A percentile compares a stretch with the other conserved stretches of the same genome.
These are phyloP conservation scores for Glomus cerebriforme DNA, from an alignment of 192 early-diverging fungal species.

Conservation along the genomic window DNA sequence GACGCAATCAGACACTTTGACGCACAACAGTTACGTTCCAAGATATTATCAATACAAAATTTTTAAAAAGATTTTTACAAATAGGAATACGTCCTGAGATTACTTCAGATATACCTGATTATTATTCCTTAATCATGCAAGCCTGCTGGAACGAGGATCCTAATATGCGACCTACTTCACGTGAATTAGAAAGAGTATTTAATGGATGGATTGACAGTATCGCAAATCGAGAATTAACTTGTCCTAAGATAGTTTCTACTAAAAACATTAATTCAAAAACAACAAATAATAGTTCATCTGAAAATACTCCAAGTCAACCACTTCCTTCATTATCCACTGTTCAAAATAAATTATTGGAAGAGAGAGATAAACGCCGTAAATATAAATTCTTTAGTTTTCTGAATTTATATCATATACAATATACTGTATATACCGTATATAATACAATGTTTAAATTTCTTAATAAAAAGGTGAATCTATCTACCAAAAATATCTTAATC, in stretches of 20 bases:
- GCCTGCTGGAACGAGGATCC: background rate
- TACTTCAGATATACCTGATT: background rate
- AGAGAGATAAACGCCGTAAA: background rate
- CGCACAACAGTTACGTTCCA: no score
- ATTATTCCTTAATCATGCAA: background rate
- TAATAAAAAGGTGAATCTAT: background rate
- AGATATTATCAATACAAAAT: no score
- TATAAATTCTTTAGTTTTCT: background rate
- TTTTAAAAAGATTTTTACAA: background rate
- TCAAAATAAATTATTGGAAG: background rate
- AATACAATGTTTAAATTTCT: background rate
- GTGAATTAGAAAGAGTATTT: background rate
- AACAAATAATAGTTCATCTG: no score
- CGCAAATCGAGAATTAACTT: background rate
- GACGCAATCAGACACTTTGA: no score
- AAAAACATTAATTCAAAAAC: no score
- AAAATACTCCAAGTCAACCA: background rate
- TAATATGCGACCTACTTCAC: background rate
- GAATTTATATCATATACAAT: background rate
- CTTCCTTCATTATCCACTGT: background rate
- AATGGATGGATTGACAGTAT: background rate
- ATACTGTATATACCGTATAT: no score
- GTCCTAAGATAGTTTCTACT: background rate
- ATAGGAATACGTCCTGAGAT: background rate
- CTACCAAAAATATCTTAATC: background rate